phyloP scores from a whole-genome alignment of 306 rosid genomes.

The barrel medic (Medicago truncatula) region DNA sequence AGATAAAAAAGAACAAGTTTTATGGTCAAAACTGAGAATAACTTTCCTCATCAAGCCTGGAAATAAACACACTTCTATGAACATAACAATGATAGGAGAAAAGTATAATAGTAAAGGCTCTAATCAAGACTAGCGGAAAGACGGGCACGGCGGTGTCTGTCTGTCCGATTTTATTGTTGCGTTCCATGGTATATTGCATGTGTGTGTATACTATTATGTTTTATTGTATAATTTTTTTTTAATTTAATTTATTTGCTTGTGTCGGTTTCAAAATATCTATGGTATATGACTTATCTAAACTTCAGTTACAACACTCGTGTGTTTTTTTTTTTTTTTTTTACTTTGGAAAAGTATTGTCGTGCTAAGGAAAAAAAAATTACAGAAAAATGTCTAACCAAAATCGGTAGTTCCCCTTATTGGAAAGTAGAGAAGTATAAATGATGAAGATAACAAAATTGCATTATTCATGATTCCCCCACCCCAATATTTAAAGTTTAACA shows the following conservation, averaged over 20 bases:
- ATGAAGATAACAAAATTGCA: neutral
- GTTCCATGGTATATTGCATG: neutral
- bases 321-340: neutral
- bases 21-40: constrained; percentile 29
- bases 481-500: constrained; percentile 21
- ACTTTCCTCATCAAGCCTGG: constrained; percentile 12
- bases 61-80: constrained; percentile 27
- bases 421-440: neutral
- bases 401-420: neutral
- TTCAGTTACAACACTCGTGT: neutral
- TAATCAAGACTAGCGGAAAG: neutral
- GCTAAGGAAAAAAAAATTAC: neutral
- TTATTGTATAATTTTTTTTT: neutral
- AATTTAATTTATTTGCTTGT: neutral
- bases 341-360: neutral
- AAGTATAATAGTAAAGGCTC: constrained; percentile 9
- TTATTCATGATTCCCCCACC: constrained; percentile 33
- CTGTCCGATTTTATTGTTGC: neutral
- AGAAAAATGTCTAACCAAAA: constrained; percentile 11
- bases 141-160: neutral
- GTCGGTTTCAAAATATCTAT: neutral
- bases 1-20: constrained; percentile 23
- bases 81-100: constrained; percentile 11
- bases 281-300: neutral
- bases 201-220: neutral